Percentiles rank a stretch among this genome's conserved stretches.
Conservation (phyloP, 805 yeast genomes). For the Metschnikowia matae region DNA sequence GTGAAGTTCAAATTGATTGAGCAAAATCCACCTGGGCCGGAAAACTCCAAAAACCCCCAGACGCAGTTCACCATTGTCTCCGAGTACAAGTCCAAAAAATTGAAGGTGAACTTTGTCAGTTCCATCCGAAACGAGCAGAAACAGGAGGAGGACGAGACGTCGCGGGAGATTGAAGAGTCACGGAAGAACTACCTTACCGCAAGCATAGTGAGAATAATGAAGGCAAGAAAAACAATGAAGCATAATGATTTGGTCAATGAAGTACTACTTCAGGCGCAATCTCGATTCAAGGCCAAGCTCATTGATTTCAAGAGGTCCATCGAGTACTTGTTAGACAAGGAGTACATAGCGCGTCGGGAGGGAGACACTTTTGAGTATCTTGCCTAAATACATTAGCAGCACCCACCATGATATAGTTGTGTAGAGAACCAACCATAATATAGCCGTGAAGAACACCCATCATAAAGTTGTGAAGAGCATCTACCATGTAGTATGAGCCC, state of each 20-base stretch:
- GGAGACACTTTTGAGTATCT: conserved; percentile 75
- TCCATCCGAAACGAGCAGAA: conserved; percentile 56
- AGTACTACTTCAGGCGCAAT: conserved; percentile 77
- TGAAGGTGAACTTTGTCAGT: conserved; percentile 74
- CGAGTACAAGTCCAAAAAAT: conserved; percentile 81
- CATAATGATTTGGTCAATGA: conserved; percentile 83
- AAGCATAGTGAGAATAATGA: conserved; percentile 94
- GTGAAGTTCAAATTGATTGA: conserved; percentile 70
- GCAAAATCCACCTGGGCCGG: conserved; percentile 61
- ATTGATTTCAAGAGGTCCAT: conserved; percentile 85
- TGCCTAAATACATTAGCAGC: conserved; percentile 43
- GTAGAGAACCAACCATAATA: neutral
- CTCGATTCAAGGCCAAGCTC: conserved; percentile 80
- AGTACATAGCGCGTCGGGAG: conserved; percentile 73
- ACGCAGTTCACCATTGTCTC: conserved; percentile 67
- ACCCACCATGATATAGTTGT: no score
- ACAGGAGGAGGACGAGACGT: conserved; percentile 69
- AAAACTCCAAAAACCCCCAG: conserved; percentile 38
- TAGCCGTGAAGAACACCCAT: neutral
- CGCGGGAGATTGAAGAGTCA: conserved; percentile 79
- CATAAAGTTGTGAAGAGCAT: neutral
- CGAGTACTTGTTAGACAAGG: conserved; percentile 79
- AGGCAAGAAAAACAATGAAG: conserved; percentile 75
- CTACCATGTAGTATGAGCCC: no score
- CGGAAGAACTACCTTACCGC: conserved; percentile 85